phyloP scores from a whole-genome alignment of 1,284 basidiomycete genomes.

The Testicularia cyperi region DNA sequence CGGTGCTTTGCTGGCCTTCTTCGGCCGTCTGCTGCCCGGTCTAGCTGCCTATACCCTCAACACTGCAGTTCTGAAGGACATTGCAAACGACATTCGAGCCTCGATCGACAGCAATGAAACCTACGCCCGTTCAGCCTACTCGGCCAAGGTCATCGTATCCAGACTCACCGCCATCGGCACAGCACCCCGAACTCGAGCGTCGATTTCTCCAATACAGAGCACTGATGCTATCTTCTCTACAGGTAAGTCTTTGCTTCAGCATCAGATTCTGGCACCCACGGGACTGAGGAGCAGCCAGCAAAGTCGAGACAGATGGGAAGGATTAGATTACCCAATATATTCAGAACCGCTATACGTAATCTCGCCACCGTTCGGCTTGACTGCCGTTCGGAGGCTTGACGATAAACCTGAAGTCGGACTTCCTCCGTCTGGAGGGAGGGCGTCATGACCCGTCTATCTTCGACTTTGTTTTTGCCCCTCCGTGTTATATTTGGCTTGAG shows the following conservation, averaged over 20 bases:
- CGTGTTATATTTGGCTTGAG: not conserved
- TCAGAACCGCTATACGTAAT: constrained; percentile 47
- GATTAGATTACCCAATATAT: constrained; percentile 37
- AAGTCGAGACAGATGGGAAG: constrained; percentile 13
- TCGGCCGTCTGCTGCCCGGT: constrained; percentile 29
- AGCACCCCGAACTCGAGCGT: too few species aligned
- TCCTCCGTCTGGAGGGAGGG: constrained; percentile 10
- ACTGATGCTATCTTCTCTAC: too few species aligned
- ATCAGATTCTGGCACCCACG: too few species aligned
- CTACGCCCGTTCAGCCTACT: not conserved
- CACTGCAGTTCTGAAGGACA: constrained; percentile 3
- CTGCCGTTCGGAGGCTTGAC: constrained; percentile 28
- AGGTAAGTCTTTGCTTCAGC: too few species aligned
- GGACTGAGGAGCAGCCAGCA: too few species aligned
- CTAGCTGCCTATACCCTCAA: constrained; percentile 22
- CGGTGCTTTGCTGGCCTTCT: constrained; percentile 17
- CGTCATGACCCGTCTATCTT: constrained; percentile 20
- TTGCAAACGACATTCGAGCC: constrained; percentile 6
- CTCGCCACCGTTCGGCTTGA: constrained; percentile 29
- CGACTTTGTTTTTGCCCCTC: not conserved
- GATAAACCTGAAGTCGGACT: constrained; percentile 38
- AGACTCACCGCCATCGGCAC: constrained; percentile 11
- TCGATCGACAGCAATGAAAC: not conserved
- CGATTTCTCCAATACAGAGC: too few species aligned
- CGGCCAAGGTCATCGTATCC: constrained; percentile 2